Evolutionary conservation across 164 flowering plant genomes (phyloP), one percentile per base, ranked within the genome.

Genomic region (Kalanchoe fedtschenkoi): DNA sequence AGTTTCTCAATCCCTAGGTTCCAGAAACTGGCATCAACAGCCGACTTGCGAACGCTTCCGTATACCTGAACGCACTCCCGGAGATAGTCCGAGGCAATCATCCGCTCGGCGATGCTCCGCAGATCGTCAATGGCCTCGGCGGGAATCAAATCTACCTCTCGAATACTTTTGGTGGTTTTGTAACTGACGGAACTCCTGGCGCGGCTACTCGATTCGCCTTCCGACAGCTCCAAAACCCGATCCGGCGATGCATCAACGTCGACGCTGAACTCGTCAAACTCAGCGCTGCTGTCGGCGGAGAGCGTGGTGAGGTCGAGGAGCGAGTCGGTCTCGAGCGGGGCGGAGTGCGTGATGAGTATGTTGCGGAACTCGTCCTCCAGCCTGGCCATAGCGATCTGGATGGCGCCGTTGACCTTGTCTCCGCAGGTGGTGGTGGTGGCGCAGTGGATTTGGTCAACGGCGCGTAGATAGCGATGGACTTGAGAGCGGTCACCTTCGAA

Each of bases 301-400:
- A 73, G 43, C 7, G 26, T 15, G 32, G 42, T 65, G 6, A 65
- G 21, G 46, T 74, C 75, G 58, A 63, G 17, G n/a, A 84, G 78
- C 1, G 80, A 72, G 0, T 81, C 87, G 4, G 75, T 16, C 34
- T 88, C 96, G 8, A 83, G 24, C 0, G 85, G 80, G 14, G 55
- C 51, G 32, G 82, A 77, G 63, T 88, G 86, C 15, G 39, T 43
- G 17, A 88, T 29, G 30, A 93, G 76, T 16, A 93, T 79, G 73
- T 75, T 80, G 26, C 96, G 81, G 65, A 93, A 93, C 81, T 93
- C 97, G 51, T 93, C 97, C 63, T 88, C 97, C 0, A 93, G 81
- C 3, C 96, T 68, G 2, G 96, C 96, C 97, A 93, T 89, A 69
- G 97, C 96, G 76, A 88, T 81, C 83, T 85, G 89, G 60, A 89